Evolutionary conservation across 2,329 filamentous ascomycete genomes (phyloP).

Genomic region (Gnomoniopsis sp.): DNA sequence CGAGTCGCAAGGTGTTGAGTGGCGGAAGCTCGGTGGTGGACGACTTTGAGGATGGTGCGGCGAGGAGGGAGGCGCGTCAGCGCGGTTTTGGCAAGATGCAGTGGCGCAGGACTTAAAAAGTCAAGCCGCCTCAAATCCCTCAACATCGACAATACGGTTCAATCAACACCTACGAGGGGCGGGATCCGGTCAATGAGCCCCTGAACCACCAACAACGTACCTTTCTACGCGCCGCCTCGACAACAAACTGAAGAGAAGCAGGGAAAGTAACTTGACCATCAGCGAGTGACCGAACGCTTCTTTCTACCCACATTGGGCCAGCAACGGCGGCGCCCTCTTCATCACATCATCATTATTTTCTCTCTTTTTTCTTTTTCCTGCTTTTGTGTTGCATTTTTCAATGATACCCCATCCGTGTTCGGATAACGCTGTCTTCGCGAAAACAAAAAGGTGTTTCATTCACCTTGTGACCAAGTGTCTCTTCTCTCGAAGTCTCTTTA

Average conservation of each 20-base stretch:
- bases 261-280: not conserved
- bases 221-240: not conserved
- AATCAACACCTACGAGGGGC: not conserved
- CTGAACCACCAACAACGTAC: not conserved
- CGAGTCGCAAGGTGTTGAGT: constrained; percentile 42
- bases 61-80: constrained; percentile 53
- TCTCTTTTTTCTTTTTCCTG: constrained; percentile 21
- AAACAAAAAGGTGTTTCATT: constrained; percentile 16
- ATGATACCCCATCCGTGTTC: constrained; percentile 56
- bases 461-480: not conserved
- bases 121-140: not conserved
- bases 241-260: not conserved
- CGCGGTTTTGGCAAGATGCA: constrained; percentile 51
- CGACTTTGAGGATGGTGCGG: constrained; percentile 57
- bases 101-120: constrained; percentile 25
- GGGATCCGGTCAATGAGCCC: not conserved
- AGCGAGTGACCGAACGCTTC: not conserved
- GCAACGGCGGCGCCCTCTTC: not conserved
- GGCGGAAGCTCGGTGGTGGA: constrained; percentile 33
- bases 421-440: constrained; percentile 43
- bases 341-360: constrained; percentile 18
- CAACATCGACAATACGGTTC: constrained; percentile 8
- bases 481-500: constrained; percentile 24
- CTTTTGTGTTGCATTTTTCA: constrained; percentile 30
- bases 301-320: not conserved